A percentile compares a stretch with the other conserved stretches of the same genome.
phyloP scores from a whole-genome alignment of 2,329 filamentous ascomycete genomes.

The Trichophyton simii region DNA sequence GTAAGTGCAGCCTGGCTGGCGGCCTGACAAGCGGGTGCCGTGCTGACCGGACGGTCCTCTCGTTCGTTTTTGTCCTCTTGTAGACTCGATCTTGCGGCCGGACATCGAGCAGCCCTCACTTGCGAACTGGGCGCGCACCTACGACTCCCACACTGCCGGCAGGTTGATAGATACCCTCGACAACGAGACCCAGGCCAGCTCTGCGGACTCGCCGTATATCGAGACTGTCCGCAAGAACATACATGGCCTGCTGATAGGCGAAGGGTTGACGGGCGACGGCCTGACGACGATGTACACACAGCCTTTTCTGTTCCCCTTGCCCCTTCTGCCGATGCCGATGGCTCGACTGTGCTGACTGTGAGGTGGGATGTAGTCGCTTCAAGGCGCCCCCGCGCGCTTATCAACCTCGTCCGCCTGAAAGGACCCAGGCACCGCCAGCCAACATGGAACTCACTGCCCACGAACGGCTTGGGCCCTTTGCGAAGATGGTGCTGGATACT shows the following conservation, averaged over 20 bases:
- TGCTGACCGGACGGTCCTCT: neutral
- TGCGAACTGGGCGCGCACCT: conserved; percentile 25
- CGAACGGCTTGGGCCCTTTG: conserved; percentile 39
- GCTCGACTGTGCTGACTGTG: neutral
- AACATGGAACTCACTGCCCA: conserved; percentile 18
- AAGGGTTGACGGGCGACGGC: conserved; percentile 3
- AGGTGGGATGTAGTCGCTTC: conserved; percentile 27
- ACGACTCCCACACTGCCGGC: conserved; percentile 40
- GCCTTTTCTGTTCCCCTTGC: neutral
- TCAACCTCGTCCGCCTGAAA: conserved; percentile 11
- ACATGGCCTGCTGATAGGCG: conserved; percentile 48
- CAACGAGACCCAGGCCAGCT: conserved; percentile 49
- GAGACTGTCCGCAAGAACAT: conserved; percentile 63
- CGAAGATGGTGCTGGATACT: conserved; percentile 41
- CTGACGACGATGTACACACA: conserved; percentile 8
- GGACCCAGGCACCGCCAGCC: conserved; percentile 6
- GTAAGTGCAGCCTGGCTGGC: conserved; percentile 18
- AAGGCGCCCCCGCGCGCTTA: conserved; percentile 24
- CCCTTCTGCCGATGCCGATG: neutral
- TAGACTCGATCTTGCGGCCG: conserved; percentile 32
- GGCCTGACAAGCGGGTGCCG: neutral
- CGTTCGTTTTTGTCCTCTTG: neutral
- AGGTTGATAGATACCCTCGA: conserved; percentile 56
- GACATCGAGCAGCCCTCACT: conserved; percentile 32
- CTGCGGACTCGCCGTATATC: conserved; percentile 47